Evolutionary conservation across 2,329 filamentous ascomycete genomes (phyloP).

Genomic region (Arthrobotrys iridis): DNA sequence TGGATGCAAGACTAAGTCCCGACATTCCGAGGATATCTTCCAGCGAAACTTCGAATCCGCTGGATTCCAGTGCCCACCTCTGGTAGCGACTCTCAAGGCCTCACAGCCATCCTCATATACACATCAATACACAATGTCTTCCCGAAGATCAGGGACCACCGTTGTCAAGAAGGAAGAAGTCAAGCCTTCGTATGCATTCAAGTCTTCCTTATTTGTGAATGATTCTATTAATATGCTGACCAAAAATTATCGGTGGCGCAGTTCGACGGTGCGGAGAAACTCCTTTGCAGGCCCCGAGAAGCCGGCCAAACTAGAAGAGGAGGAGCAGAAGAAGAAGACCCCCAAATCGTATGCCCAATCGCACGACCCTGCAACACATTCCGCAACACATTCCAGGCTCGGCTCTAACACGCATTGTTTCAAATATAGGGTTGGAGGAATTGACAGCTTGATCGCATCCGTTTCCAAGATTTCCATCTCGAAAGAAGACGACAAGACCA

Average conservation of each 20-base stretch:
- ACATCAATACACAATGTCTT: constrained; percentile 42
- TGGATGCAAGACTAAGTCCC: constrained; percentile 43
- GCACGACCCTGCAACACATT: constrained; percentile 41
- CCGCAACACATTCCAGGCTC: constrained; percentile 25
- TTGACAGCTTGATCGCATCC: constrained; percentile 52
- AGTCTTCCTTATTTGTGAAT: not conserved
- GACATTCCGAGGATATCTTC: constrained; percentile 31
- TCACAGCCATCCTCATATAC: not conserved
- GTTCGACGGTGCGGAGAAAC: constrained; percentile 51
- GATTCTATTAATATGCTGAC: constrained; percentile 23
- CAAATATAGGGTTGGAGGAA: constrained; percentile 34
- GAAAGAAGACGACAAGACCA: constrained; percentile 53
- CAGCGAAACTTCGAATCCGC: constrained; percentile 27
- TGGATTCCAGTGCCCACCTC: not conserved
- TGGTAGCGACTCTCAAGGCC: constrained; percentile 15
- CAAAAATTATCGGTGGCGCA: constrained; percentile 14
- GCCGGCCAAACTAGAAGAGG: constrained; percentile 24
- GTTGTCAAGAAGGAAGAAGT: constrained; percentile 49
- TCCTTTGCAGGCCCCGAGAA: constrained; percentile 37
- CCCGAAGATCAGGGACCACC: constrained; percentile 43
- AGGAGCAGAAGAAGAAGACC: constrained; percentile 32
- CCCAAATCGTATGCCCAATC: constrained; percentile 50
- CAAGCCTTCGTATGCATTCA: constrained; percentile 40
- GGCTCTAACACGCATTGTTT: constrained; percentile 8
- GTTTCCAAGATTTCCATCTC: constrained; percentile 49